Percentiles rank a stretch among this genome's conserved stretches.
phyloP scores from a whole-genome alignment of 2,329 filamentous ascomycete species.

The Rhinocladiella mackenziei region DNA sequence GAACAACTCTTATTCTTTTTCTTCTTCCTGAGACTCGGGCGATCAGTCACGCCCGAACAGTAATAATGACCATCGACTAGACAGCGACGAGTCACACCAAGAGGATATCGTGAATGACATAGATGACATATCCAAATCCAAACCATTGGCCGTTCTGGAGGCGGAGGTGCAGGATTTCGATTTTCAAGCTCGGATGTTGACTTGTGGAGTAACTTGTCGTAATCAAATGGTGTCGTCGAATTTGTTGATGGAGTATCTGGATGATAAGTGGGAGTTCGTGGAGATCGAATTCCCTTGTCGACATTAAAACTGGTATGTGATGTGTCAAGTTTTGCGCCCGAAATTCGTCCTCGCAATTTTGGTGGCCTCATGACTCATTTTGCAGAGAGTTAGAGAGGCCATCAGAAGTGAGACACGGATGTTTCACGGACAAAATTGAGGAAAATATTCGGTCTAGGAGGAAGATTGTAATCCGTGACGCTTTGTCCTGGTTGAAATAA shows the following conservation, averaged over 20 bases:
- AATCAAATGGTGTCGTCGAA: conserved; percentile 15
- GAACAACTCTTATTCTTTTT: conserved; percentile 43
- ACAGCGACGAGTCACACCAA: conserved; percentile 51
- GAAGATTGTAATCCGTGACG: too few species aligned
- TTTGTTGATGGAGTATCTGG: conserved; percentile 11
- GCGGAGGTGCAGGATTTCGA: conserved; percentile 11
- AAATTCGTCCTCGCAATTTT: conserved; percentile 1
- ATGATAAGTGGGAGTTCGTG: conserved; percentile 22
- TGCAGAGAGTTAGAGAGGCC: background rate
- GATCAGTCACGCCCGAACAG: conserved; percentile 42
- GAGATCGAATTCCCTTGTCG: conserved; percentile 20
- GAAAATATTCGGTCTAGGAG: too few species aligned
- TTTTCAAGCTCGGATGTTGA: background rate
- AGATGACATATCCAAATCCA: conserved; percentile 55
- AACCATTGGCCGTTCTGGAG: conserved; percentile 17
- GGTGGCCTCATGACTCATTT: background rate
- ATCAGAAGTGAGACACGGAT: too few species aligned
- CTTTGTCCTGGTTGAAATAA: too few species aligned
- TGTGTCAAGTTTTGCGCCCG: conserved; percentile 7
- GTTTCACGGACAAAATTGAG: too few species aligned
- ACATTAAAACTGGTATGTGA: conserved; percentile 10
- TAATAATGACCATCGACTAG: conserved; percentile 53
- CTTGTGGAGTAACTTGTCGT: conserved; percentile 8
- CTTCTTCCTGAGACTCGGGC: conserved; percentile 30
- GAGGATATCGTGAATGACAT: conserved; percentile 46